A percentile compares a stretch with the other conserved stretches of the same genome.
Evolutionary conservation across 2,329 filamentous ascomycete genomes (phyloP).

Genomic region (Aureobasidium sp.): DNA sequence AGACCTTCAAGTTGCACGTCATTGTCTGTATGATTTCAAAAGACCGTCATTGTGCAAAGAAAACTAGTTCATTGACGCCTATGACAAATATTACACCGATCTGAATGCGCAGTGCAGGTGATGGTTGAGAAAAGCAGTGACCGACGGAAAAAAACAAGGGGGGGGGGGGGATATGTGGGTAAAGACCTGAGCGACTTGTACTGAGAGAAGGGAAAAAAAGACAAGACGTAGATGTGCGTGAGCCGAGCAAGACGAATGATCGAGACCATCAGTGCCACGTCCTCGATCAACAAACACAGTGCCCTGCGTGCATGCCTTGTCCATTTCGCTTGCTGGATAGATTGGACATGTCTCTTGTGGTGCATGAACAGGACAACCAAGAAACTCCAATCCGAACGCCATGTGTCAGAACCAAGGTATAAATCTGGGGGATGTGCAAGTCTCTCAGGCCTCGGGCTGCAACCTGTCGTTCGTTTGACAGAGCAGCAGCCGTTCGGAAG

Average conservation of each 20-base stretch:
- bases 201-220: slow-evolving; percentile 3
- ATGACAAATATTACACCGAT: slow-evolving; percentile 14
- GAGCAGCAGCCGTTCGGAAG: slow-evolving; percentile 11
- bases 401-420: slow-evolving; percentile 14
- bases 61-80: slow-evolving; percentile 14
- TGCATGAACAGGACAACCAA: slow-evolving; percentile 12
- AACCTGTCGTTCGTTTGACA: neutral
- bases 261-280: slow-evolving; percentile 4
- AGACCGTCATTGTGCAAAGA: neutral
- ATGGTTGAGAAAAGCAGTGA: slow-evolving; percentile 5
- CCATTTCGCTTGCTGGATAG: slow-evolving; percentile 4
- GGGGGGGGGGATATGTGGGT: slow-evolving; percentile 12
- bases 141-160: neutral
- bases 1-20: neutral
- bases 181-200: slow-evolving; percentile 13
- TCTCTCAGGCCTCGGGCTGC: slow-evolving; percentile 7
- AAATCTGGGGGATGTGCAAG: slow-evolving; percentile 12
- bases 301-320: slow-evolving; percentile 1
- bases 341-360: slow-evolving; percentile 9
- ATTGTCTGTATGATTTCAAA: neutral
- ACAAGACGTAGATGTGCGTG: slow-evolving; percentile 6
- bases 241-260: slow-evolving; percentile 4
- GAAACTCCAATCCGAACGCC: slow-evolving; percentile 17
- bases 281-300: neutral
- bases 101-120: slow-evolving; percentile 10